A percentile compares a stretch with the other conserved stretches of the same genome.
Conservation (phyloP, 257 asterid genomes). For the Leptodermis oblonga region DNA sequence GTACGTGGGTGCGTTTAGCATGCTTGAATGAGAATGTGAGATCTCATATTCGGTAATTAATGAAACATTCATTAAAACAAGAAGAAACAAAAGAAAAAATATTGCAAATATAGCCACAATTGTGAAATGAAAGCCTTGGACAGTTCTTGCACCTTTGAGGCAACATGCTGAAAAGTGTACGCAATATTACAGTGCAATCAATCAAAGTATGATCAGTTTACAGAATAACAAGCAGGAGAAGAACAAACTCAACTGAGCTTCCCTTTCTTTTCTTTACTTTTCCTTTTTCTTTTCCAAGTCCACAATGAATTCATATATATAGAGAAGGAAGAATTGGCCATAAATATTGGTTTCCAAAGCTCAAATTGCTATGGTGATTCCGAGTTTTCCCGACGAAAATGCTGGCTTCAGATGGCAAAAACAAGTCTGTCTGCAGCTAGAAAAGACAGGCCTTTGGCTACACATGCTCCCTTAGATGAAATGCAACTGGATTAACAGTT, state of each 20-base stretch:
- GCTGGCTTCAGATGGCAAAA: slow-evolving; percentile 13
- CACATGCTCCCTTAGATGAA: slow-evolving; percentile 7
- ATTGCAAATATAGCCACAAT: too few relatives aligned
- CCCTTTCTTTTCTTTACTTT: background rate
- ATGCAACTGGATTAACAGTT: too few relatives aligned
- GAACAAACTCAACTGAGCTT: background rate
- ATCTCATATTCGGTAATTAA: too few relatives aligned
- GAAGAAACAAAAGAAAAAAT: too few relatives aligned
- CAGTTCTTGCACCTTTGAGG: too few relatives aligned
- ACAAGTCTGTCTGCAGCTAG: background rate
- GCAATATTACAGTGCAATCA: background rate
- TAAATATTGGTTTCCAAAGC: slow-evolving; percentile 15
- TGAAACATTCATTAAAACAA: too few relatives aligned
- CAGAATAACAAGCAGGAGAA: background rate
- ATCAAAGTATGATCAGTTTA: background rate
- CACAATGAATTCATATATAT: background rate
- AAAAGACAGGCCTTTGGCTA: background rate
- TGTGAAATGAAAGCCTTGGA: too few relatives aligned
- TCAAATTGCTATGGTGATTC: slow-evolving; percentile 20
- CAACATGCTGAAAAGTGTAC: background rate
- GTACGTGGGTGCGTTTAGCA: too few relatives aligned
- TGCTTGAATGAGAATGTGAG: too few relatives aligned
- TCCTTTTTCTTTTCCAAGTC: background rate
- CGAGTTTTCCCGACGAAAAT: too few relatives aligned
- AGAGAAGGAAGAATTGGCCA: slow-evolving; percentile 10